Percentiles rank a stretch among this genome's conserved stretches.
phyloP scores from a whole-genome alignment of 2,329 filamentous ascomycete species.

The Hymenoscyphus linearis region DNA sequence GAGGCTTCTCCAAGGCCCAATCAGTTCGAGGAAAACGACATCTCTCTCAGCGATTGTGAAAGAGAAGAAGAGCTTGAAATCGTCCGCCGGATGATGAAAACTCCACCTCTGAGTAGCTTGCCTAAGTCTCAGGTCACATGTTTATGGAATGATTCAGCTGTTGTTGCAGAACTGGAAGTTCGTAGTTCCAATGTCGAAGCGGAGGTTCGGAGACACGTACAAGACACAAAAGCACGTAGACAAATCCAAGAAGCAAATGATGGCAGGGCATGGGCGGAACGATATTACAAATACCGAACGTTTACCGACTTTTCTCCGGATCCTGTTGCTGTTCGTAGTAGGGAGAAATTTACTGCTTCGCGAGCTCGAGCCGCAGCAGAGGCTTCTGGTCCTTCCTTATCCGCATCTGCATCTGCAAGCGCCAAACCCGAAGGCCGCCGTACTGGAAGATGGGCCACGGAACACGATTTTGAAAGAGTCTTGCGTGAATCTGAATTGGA shows the following conservation, averaged over 20 bases:
- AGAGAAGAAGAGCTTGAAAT: conserved; percentile 20
- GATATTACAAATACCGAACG: conserved; percentile 25
- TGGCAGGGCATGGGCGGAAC: conserved; percentile 23
- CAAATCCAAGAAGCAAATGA: conserved; percentile 25
- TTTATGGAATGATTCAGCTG: conserved; percentile 25
- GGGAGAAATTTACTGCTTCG: conserved; percentile 27
- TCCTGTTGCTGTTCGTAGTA: conserved; percentile 25
- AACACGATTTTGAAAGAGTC: conserved; percentile 67
- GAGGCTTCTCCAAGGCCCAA: background rate
- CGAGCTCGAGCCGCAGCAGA: conserved; percentile 25
- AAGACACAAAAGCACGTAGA: conserved; percentile 11
- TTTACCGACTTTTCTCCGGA: conserved; percentile 30
- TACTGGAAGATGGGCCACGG: conserved; percentile 58
- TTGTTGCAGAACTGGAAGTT: conserved; percentile 21
- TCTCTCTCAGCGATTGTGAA: conserved; percentile 20
- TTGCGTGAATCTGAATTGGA: conserved; percentile 67
- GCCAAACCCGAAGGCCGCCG: conserved; percentile 50
- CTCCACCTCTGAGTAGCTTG: conserved; percentile 26
- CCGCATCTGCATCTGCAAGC: conserved; percentile 42
- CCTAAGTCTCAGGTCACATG: conserved; percentile 20
- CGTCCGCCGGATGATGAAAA: conserved; percentile 29
- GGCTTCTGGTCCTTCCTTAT: conserved; percentile 19
- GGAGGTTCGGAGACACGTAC: conserved; percentile 16
- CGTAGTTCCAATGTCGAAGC: conserved; percentile 16
- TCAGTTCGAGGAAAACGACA: conserved; percentile 19